These are phyloP conservation scores for Syzygium grande DNA, from an alignment of 345 rosid species.

Conservation along the genomic window DNA sequence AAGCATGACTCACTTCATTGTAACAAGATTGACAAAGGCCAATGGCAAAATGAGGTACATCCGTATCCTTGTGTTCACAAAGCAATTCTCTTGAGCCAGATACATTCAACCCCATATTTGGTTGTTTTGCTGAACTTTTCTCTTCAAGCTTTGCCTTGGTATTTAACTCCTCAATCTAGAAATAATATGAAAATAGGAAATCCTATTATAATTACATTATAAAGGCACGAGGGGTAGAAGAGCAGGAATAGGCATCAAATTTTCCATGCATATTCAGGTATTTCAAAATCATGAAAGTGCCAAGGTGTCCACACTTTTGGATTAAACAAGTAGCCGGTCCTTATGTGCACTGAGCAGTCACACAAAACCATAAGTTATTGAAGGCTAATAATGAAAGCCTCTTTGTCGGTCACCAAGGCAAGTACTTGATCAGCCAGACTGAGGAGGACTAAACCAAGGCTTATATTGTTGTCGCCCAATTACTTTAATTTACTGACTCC, in stretches of 20 bases:
- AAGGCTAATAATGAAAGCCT: neutral
- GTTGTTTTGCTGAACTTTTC: slow-evolving; percentile 13
- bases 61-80: slow-evolving; percentile 53
- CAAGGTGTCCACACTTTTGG: neutral
- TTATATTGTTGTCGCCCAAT: neutral
- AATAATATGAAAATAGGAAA: slow-evolving; percentile 2
- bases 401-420: neutral
- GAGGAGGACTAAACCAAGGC: neutral
- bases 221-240: neutral
- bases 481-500: neutral
- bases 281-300: neutral
- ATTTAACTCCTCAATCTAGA: slow-evolving; percentile 65
- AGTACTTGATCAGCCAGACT: neutral
- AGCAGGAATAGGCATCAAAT: neutral
- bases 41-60: slow-evolving; percentile 29
- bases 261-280: neutral
- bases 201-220: neutral
- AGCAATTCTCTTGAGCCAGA: slow-evolving; percentile 30
- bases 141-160: slow-evolving; percentile 39
- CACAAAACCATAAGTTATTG: neutral
- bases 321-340: neutral
- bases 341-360: neutral
- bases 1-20: slow-evolving; percentile 33
- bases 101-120: slow-evolving; percentile 11
- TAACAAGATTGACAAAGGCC: slow-evolving; percentile 77